Conservation (phyloP, 345 rosid species). For the Eucalyptus pauciflora region DNA sequence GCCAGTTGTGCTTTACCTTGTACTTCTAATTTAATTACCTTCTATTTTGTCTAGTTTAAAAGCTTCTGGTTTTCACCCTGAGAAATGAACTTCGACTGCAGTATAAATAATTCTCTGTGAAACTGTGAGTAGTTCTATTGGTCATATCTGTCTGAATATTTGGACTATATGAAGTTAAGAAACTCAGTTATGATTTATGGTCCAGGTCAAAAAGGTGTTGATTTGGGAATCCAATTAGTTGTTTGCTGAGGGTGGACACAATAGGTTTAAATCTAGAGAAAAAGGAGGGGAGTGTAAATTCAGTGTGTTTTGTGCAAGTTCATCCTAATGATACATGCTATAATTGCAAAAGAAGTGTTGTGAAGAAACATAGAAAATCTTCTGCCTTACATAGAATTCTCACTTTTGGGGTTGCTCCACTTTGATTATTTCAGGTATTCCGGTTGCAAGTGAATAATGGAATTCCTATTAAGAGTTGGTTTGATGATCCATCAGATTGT, state of each 20-base stretch:
- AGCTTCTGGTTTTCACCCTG: not conserved
- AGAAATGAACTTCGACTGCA: not conserved
- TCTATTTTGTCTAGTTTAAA: not conserved
- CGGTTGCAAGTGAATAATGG: slow-evolving; percentile 94
- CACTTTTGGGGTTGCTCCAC: not conserved
- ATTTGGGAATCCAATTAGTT: not conserved
- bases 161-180: not conserved
- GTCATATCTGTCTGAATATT: not conserved
- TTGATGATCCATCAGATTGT: slow-evolving; percentile 80
- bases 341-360: not conserved
- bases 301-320: not conserved
- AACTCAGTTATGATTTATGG: not conserved
- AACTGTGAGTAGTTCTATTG: not conserved
- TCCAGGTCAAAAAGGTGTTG: not conserved
- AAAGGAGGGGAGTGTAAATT: not conserved
- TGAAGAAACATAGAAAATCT: not conserved
- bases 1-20: not conserved
- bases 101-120: not conserved
- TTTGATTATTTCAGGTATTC: slow-evolving; percentile 10
- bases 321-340: not conserved
- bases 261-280: not conserved
- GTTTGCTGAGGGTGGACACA: not conserved
- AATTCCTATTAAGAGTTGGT: slow-evolving; percentile 98
- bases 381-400: not conserved
- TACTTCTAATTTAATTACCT: not conserved